These are phyloP conservation scores for Dendrocalamus latiflorus DNA, from an alignment of 202 grass and related monocot genomes.

Conservation along the genomic window DNA sequence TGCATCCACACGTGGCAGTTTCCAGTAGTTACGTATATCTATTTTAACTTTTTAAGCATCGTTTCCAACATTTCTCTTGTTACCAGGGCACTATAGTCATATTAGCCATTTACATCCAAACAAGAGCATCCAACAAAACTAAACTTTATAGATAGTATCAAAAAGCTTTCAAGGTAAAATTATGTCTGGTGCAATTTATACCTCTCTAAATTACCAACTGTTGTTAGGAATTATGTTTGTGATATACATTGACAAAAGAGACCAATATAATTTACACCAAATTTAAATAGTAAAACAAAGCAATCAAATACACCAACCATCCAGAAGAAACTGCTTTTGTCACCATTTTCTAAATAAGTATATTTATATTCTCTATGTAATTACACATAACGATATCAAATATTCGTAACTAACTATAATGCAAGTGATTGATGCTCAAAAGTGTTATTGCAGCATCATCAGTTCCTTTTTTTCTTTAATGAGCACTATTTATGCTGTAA, in stretches of 20 bases:
- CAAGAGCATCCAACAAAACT: neutral
- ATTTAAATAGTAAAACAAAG: neutral
- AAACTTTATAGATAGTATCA: neutral
- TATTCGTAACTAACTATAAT: neutral
- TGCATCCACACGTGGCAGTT: neutral
- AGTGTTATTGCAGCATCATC: neutral
- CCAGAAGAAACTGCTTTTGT: neutral
- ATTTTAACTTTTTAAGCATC: neutral
- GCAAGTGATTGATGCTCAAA: neutral
- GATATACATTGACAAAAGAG: neutral
- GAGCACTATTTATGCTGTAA: neutral
- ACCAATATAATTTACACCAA: neutral
- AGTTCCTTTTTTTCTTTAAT: neutral
- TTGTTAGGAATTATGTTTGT: neutral
- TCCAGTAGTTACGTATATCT: neutral
- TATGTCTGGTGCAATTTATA: neutral
- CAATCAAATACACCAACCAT: neutral
- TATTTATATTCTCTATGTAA: neutral
- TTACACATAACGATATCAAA: neutral
- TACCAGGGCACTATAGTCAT: neutral
- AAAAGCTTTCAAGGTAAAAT: neutral
- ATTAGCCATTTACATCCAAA: neutral
- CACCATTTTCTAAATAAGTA: neutral
- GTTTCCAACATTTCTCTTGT: neutral
- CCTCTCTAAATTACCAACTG: neutral